These are phyloP conservation scores for Cicer cuneatum DNA, from an alignment of 306 rosid species.

Conservation along the genomic window DNA sequence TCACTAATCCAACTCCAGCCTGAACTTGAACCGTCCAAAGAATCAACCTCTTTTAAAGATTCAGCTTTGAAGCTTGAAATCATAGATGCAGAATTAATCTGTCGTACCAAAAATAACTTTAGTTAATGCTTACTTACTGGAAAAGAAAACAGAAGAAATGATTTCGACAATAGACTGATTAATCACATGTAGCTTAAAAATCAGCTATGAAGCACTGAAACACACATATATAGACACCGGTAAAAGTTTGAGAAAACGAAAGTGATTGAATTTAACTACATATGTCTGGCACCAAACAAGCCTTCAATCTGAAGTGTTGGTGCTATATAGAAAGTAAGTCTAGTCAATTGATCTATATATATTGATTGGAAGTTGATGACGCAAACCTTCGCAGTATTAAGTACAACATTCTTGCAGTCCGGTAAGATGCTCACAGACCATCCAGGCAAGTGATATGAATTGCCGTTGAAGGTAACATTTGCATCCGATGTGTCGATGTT, in stretches of 20 bases:
- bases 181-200: background rate
- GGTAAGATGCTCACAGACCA: conserved; percentile 99
- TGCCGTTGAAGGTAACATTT: conserved; percentile 73
- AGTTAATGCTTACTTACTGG: conserved; percentile 16
- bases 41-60: conserved; percentile 52
- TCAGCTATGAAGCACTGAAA: background rate
- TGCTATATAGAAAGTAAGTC: too few species aligned
- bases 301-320: too few species aligned
- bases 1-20: conserved; percentile 89
- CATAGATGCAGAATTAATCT: conserved; percentile 77
- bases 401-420: conserved; percentile 89
- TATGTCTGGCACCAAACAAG: too few species aligned
- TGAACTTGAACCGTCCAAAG: conserved; percentile 59
- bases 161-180: background rate
- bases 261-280: too few species aligned
- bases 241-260: too few species aligned
- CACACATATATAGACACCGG: too few species aligned
- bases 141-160: conserved; percentile 28
- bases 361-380: conserved; percentile 29
- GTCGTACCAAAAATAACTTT: conserved; percentile 41
- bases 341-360: background rate
- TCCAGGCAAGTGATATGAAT: conserved; percentile 80
- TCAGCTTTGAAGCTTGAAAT: conserved; percentile 66
- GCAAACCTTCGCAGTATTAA: conserved; percentile 93
- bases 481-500: conserved; percentile 70